Evolutionary conservation across 495 filamentous ascomycete species (phyloP), one percentile per base, ranked within the genome.

Genomic region (Jackrogersella minutella): DNA sequence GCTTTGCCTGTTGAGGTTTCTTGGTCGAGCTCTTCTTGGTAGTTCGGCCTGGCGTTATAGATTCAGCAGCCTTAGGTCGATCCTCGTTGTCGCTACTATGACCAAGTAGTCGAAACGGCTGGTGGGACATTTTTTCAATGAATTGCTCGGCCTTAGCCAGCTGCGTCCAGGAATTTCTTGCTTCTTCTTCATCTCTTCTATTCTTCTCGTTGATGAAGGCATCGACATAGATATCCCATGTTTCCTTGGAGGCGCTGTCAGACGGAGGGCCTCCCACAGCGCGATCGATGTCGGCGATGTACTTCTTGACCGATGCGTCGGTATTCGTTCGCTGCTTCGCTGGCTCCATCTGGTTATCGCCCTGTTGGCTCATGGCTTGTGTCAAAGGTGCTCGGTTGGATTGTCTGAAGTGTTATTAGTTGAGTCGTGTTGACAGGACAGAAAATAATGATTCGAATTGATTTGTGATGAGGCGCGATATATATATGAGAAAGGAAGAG

Each of bases 121-220:
- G 17, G 34, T 64, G n/a, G n/a, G 50, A 13, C 66, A 64, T 69
- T 1, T 33, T 50, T 16, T 54, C 14, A 21, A 60, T 26, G 21
- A 31, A 58, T 7, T 36, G 14, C n/a, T 59, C 26, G 17, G 31
- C 26, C 17, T 60, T 59, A 5, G 14, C 40, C 4, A 59, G 59
- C 21, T 60, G 34, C 19, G 28, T 19, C 60, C 66, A 64, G 2
- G 47, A 16, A 5, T 50, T 46, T 3, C 24, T 36, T 2, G 17
- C 21, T 2, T 44, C 28, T 13, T 53, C 46, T 0, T n/a, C 11
- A 3, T 44, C 36, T 28, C 34, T 46, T 3, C 41, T 31, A 0
- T 17, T 1, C 4, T 56, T 51, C 22, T 60, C 65, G 0, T 16
- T 28, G 26, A 55, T 50, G 14, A 39, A 68, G 7, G 3, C 1